phyloP scores from a whole-genome alignment of 1,284 basidiomycete species.

The Irpex lacteus region DNA sequence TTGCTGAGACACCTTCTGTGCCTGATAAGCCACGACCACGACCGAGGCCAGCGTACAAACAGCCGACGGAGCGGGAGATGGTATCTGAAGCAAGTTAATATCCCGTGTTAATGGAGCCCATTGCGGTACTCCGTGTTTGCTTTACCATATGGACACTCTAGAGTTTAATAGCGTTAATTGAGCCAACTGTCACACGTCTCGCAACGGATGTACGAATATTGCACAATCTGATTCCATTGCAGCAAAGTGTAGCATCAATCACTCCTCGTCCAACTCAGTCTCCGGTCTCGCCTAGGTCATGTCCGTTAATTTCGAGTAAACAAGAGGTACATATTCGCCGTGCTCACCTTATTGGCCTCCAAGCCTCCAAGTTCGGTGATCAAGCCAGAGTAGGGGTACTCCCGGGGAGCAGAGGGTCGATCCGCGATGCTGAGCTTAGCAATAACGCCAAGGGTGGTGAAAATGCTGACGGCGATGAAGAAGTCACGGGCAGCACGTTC shows the following conservation, averaged over 20 bases:
- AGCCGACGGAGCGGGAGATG: background rate
- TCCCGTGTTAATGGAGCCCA: background rate
- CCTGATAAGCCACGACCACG: conserved; percentile 33
- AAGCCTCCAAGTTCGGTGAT: conserved; percentile 71
- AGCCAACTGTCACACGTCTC: background rate
- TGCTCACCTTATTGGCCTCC: conserved; percentile 66
- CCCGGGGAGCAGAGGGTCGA: conserved; percentile 58
- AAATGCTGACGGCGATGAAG: conserved; percentile 53
- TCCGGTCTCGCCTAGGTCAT: conserved; percentile 13
- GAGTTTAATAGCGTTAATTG: background rate
- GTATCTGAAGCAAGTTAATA: background rate
- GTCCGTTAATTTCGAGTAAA: background rate
- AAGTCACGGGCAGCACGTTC: conserved; percentile 62
- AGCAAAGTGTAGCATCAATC: too few relatives aligned
- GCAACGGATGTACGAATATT: background rate
- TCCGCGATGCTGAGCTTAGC: conserved; percentile 56
- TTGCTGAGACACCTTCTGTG: background rate
- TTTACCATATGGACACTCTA: background rate
- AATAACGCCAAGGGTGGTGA: conserved; percentile 55
- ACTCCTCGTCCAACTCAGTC: conserved; percentile 9
- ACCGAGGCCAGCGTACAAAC: conserved; percentile 27
- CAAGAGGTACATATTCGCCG: background rate
- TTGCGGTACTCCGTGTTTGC: background rate
- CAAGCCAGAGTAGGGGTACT: conserved; percentile 73
- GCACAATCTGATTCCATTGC: background rate